These are phyloP conservation scores for Cynanchum wilfordii DNA, from an alignment of 257 asterid species.

Conservation along the genomic window DNA sequence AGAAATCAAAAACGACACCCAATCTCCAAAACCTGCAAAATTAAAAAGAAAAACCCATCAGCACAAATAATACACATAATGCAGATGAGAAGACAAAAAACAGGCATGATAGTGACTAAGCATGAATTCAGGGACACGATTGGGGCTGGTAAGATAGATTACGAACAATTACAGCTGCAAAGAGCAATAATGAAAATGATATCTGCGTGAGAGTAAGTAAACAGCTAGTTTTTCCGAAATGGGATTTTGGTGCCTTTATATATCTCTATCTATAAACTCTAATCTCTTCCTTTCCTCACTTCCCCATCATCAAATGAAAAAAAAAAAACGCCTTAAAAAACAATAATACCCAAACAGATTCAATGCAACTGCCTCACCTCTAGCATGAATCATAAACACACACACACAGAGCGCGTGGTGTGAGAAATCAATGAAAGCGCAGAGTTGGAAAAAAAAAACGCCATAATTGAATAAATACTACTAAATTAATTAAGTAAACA, in stretches of 20 bases:
- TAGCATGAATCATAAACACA: too few relatives aligned
- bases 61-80: neutral
- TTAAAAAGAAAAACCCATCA: conserved; percentile 2
- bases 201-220: neutral
- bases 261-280: conserved; percentile 4
- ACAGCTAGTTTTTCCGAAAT: neutral
- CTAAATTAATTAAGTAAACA: neutral
- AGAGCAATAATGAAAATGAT: neutral
- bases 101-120: neutral
- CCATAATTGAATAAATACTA: too few relatives aligned
- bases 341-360: conserved; percentile 12
- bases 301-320: neutral
- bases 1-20: neutral
- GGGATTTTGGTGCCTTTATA: neutral
- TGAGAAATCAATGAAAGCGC: neutral
- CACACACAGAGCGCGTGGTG: neutral
- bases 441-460: neutral
- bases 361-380: neutral
- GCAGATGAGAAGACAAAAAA: neutral
- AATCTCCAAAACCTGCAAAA: conserved; percentile 17
- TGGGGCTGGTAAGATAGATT: neutral
- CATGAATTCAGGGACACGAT: neutral
- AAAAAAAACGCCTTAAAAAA: conserved; percentile 9
- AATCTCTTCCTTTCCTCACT: neutral
- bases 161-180: neutral